Percentiles rank a stretch among this genome's conserved stretches.
These are phyloP conservation scores for Asterophora parasitica DNA, from an alignment of 768 basidiomycete genomes.

Conservation along the genomic window DNA sequence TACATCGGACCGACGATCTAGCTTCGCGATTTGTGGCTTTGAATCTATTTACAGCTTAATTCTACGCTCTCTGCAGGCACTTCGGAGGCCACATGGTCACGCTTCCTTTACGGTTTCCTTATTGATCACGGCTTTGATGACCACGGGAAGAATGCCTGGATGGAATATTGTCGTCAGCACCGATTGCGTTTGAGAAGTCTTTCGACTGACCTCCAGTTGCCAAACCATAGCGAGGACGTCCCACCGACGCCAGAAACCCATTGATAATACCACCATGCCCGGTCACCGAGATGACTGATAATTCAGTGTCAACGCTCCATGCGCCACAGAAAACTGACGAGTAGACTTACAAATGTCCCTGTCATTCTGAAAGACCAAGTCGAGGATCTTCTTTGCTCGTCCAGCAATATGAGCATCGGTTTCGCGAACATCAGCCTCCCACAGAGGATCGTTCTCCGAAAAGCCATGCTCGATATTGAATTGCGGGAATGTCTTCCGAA, in stretches of 20 bases:
- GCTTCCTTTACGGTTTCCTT: too few relatives aligned
- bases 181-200: not conserved
- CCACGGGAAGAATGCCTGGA: constrained; percentile 15
- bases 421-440: constrained; percentile 54
- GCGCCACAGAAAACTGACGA: constrained; percentile 4
- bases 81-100: too few relatives aligned
- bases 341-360: constrained; percentile 41
- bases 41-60: too few relatives aligned
- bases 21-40: too few relatives aligned
- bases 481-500: constrained; percentile 42
- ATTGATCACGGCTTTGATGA: constrained; percentile 8
- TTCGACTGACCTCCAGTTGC: constrained; percentile 57
- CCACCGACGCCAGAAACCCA: constrained; percentile 46
- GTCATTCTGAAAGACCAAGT: constrained; percentile 48
- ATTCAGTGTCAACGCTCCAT: not conserved
- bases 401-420: constrained; percentile 36
- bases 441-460: constrained; percentile 58
- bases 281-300: constrained; percentile 60
- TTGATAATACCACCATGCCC: constrained; percentile 62
- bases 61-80: too few relatives aligned
- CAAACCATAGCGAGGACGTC: constrained; percentile 39
- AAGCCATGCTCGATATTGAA: constrained; percentile 56
- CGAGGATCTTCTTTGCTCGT: constrained; percentile 49
- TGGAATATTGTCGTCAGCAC: not conserved
- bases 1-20: too few relatives aligned